A percentile compares a stretch with the other conserved stretches of the same genome.
Evolutionary conservation across 257 asterid species (phyloP).

Genomic region (Nicotiana attenuata): DNA sequence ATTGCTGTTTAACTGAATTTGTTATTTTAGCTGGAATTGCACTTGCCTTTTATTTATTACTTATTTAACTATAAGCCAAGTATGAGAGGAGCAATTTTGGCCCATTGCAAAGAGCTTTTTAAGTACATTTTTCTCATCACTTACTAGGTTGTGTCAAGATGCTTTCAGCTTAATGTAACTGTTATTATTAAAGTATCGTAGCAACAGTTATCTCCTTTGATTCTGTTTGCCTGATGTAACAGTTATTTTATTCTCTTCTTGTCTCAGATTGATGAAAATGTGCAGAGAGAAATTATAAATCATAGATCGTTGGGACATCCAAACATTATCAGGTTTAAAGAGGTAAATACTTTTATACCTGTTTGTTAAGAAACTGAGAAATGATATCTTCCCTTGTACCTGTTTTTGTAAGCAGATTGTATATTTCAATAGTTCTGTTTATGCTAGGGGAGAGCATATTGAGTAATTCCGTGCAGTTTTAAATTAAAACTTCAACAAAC

Average conservation of each 20-base stretch:
- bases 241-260: neutral
- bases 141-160: constrained; percentile 4
- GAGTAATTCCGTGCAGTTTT: neutral
- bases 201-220: neutral
- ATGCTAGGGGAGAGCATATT: no score
- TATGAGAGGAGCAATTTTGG: neutral
- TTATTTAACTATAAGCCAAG: neutral
- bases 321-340: constrained; percentile 79
- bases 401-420: neutral
- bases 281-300: constrained; percentile 88
- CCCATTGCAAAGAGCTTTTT: neutral
- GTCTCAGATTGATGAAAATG: constrained; percentile 78
- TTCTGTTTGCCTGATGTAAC: neutral
- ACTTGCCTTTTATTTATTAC: neutral
- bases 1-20: neutral
- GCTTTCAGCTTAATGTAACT: neutral
- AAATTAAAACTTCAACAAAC: neutral
- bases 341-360: constrained; percentile 38
- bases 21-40: neutral
- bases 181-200: neutral
- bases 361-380: neutral
- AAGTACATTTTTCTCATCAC: neutral
- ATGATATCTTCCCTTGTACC: neutral
- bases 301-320: constrained; percentile 88
- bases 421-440: neutral